Evolutionary conservation across 2,329 filamentous ascomycete species (phyloP), one percentile per base, ranked within the genome.

Genomic region (Colletotrichum ledebouriae): DNA sequence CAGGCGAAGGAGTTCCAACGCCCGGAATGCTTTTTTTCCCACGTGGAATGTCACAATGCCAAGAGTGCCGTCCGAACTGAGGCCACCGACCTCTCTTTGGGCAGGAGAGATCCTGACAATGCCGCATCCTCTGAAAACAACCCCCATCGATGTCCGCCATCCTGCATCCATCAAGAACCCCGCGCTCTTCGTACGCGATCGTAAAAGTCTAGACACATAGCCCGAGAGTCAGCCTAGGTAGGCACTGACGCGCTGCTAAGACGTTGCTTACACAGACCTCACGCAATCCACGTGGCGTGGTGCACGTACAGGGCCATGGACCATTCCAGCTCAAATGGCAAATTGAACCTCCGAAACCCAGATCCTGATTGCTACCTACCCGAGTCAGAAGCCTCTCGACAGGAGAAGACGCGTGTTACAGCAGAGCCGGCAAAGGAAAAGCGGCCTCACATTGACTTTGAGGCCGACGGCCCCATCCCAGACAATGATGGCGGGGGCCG

Each of bases 11-110:
- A 46, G 22, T 25, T 34, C 33, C 42, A 34, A 59, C 29, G 39
- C 20, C 47, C 17, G 39, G 13, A 46, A 46, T 42, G 39, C 39
- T 53, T 25, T 52, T 64, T 55, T 25, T 25, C 47, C 61, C 65
- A 68, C 65, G 61, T 65, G 61, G 55, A 37, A 13, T 11, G 17
- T 37, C 25, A 49, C 42, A 29, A 9, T 25, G 61, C 65, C 61
- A 68, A 68, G 65, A 55, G 34, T n/a, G 47, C 47, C 65, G 55
- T 68, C 61, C 65, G 65, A 68, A 65, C 41, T 50, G 65, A 68
- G 47, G 41, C 61, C 47, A 29, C 33, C 55, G n/a, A 53, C 22
- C 12, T 34, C 11, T 22, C 20, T 55, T n/a, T 41, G 4, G 12
- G 29, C 39, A 44, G 39, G 41, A 22, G 12, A 10, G 11, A 39